Conservation (phyloP, 139 green algal genomes). For the Micractinium sp. region DNA sequence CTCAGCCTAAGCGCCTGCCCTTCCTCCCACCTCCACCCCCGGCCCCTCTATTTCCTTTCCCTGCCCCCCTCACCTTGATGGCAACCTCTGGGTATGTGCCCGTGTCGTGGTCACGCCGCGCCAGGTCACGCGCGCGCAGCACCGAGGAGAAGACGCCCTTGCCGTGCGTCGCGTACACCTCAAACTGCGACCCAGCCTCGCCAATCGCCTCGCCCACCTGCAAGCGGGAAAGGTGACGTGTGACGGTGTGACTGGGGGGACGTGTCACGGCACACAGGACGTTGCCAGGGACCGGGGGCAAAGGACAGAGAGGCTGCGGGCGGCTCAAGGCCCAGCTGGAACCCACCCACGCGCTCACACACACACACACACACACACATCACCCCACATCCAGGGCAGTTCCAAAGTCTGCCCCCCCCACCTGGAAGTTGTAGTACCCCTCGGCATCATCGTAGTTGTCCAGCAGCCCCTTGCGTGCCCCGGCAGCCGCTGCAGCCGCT, state of each 20-base stretch:
- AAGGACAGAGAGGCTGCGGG: background rate
- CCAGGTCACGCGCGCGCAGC: slow-evolving; percentile 84
- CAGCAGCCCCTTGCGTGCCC: slow-evolving; percentile 48
- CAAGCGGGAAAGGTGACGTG: background rate
- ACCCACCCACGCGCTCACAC: too few species aligned
- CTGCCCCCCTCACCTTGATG: slow-evolving; percentile 17
- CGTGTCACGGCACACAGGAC: background rate
- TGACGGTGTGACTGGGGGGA: background rate
- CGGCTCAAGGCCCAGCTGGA: too few species aligned
- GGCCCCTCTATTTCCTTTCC: background rate
- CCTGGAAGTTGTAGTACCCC: slow-evolving; percentile 97
- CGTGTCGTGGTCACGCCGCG: background rate
- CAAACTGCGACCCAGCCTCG: slow-evolving; percentile 87
- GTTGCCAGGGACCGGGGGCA: background rate
- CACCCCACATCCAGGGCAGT: too few species aligned
- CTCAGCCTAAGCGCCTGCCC: too few species aligned
- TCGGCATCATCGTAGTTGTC: slow-evolving; percentile 96
- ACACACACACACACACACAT: background rate
- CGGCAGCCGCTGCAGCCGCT: background rate
- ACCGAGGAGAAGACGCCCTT: slow-evolving; percentile 96
- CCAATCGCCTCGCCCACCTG: slow-evolving; percentile 38
- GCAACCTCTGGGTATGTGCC: slow-evolving; percentile 17
- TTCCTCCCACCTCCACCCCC: background rate
- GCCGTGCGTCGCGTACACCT: slow-evolving; percentile 78
- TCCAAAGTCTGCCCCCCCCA: slow-evolving; percentile 52